Evolutionary conservation across 768 basidiomycete species (phyloP).

Genomic region (Daedaleopsis sinensis): DNA sequence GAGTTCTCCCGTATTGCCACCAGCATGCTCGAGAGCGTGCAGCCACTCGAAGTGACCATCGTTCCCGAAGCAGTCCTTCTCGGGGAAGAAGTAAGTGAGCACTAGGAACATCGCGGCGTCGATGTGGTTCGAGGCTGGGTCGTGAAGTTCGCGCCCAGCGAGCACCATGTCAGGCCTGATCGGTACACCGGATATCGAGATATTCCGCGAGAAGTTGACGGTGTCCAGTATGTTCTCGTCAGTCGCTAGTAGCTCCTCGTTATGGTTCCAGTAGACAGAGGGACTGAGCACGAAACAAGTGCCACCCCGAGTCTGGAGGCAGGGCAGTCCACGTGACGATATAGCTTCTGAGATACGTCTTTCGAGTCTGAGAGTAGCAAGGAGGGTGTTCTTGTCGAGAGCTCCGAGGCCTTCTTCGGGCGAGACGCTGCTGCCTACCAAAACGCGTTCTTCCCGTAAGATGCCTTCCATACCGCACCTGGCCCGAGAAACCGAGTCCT

Average conservation of each 20-base stretch:
- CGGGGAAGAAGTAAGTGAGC: slow-evolving; percentile 82
- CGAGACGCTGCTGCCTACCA: slow-evolving; percentile 63
- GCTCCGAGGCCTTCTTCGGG: slow-evolving; percentile 44
- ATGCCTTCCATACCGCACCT: slow-evolving; percentile 71
- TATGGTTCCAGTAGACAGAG: slow-evolving; percentile 73
- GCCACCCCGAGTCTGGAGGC: slow-evolving; percentile 54
- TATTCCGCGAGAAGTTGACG: slow-evolving; percentile 53
- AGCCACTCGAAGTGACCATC: slow-evolving; percentile 68
- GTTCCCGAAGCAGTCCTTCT: slow-evolving; percentile 67
- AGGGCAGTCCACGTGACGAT: slow-evolving; percentile 46
- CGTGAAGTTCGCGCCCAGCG: slow-evolving; percentile 63
- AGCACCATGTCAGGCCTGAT: slow-evolving; percentile 78
- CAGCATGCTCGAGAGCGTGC: slow-evolving; percentile 50
- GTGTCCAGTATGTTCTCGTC: slow-evolving; percentile 64
- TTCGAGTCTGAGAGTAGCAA: slow-evolving; percentile 69
- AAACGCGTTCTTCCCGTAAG: slow-evolving; percentile 75
- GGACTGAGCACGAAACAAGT: slow-evolving; percentile 76
- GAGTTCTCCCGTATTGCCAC: slow-evolving; percentile 38
- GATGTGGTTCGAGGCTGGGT: slow-evolving; percentile 51
- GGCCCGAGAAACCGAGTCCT: slow-evolving; percentile 72
- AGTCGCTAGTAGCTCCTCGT: slow-evolving; percentile 51
- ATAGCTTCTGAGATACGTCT: slow-evolving; percentile 50
- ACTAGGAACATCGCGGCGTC: slow-evolving; percentile 74
- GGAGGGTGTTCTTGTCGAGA: slow-evolving; percentile 62
- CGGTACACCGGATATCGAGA: slow-evolving; percentile 63